Evolutionary conservation across 768 basidiomycete genomes (phyloP).

Genomic region (Paxillus involutus): DNA sequence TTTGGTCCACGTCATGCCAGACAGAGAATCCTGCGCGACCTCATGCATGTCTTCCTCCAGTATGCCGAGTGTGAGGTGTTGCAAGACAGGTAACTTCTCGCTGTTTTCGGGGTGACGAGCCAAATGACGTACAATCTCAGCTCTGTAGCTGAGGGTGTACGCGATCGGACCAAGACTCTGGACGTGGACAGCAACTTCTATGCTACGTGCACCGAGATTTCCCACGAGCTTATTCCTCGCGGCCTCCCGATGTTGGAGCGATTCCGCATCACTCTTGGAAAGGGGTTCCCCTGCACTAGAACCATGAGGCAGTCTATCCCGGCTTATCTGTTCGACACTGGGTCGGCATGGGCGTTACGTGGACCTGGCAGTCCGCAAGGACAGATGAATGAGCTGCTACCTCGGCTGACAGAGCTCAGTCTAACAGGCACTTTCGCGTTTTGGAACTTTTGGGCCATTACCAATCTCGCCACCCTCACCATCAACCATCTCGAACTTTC

Average conservation of each 20-base stretch:
- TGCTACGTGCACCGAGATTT: background rate
- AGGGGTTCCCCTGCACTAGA: background rate
- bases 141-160: background rate
- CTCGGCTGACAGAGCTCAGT: background rate
- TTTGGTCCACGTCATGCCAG: no score
- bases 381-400: background rate
- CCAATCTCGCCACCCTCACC: slow-evolving; percentile 3
- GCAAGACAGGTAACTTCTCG: background rate
- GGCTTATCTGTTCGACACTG: background rate
- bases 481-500: background rate
- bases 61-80: background rate
- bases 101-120: background rate
- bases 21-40: no score
- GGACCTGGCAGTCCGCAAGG: background rate
- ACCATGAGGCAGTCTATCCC: background rate
- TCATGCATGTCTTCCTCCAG: no score
- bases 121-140: background rate
- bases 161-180: slow-evolving; percentile 4
- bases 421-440: background rate
- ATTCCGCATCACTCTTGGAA: background rate
- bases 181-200: background rate
- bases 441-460: slow-evolving; percentile 7
- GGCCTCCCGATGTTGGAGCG: slow-evolving; percentile 5
- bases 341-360: background rate
- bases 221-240: background rate